phyloP scores from a whole-genome alignment of 176 grass and related monocot species.

The Calamus simplicifolius region DNA sequence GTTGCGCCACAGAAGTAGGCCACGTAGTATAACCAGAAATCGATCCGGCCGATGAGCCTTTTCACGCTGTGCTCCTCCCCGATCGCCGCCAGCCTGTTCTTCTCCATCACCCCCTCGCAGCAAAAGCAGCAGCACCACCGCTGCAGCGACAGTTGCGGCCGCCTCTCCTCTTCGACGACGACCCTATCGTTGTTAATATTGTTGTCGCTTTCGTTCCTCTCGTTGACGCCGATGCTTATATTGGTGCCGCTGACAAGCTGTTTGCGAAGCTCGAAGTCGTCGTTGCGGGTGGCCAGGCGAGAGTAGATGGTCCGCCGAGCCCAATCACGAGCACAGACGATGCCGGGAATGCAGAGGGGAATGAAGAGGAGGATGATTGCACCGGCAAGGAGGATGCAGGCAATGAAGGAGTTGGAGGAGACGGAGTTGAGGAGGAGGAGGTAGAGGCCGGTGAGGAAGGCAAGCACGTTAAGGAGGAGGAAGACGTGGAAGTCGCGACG shows the following conservation, averaged over 20 bases:
- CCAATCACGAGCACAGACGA: conserved; percentile 25
- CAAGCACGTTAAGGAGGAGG: conserved; percentile 59
- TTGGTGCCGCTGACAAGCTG: conserved; percentile 19
- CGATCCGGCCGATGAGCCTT: conserved; percentile 50
- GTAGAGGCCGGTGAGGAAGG: conserved; percentile 68
- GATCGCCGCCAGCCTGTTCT: conserved; percentile 28
- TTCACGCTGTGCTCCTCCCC: conserved; percentile 64
- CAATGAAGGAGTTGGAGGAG: conserved; percentile 23
- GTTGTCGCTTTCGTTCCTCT: background rate
- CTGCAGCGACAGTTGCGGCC: background rate
- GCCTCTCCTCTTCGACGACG: background rate
- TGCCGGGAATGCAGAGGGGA: conserved; percentile 42
- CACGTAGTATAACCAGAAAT: conserved; percentile 89
- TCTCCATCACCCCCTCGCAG: conserved; percentile 22
- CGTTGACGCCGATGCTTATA: background rate
- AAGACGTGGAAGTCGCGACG: conserved; percentile 43
- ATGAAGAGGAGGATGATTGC: conserved; percentile 60
- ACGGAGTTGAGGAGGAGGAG: conserved; percentile 58
- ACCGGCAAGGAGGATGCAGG: conserved; percentile 45
- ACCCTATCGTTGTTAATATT: background rate
- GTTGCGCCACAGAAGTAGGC: conserved; percentile 89
- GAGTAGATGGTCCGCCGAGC: conserved; percentile 32
- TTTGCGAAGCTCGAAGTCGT: conserved; percentile 20
- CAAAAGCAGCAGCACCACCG: conserved; percentile 20
- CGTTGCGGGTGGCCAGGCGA: background rate